Evolutionary conservation across 192 early-diverging fungal species (phyloP).

Genomic region (Linnemannia schmuckeri): DNA sequence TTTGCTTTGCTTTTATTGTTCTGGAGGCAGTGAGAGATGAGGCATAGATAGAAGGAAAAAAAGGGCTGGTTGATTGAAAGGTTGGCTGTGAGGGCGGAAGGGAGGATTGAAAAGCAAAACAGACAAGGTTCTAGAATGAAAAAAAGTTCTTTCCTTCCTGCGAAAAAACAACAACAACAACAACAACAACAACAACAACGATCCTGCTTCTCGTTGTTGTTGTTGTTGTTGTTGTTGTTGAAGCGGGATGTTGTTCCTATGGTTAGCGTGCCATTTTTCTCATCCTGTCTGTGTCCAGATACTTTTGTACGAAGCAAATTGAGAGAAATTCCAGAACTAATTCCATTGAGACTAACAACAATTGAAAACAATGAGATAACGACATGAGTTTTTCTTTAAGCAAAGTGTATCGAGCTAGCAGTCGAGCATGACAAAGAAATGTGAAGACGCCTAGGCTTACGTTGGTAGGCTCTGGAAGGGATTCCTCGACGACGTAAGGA

Average conservation of each 20-base stretch:
- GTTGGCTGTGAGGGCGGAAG: neutral
- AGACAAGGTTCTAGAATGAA: neutral
- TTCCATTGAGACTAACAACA: slow-evolving; percentile 4
- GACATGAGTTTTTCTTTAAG: no score
- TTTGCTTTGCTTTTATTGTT: neutral
- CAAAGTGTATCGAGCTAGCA: no score
- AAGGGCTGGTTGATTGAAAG: neutral
- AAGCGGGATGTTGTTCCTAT: neutral
- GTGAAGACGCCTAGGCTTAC: slow-evolving; percentile 9
- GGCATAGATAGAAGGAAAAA: neutral
- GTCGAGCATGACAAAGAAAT: no score
- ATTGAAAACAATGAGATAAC: neutral
- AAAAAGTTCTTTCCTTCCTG: neutral
- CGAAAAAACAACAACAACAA: neutral
- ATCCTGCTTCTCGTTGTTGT: neutral
- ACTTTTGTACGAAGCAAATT: neutral
- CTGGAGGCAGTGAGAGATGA: neutral
- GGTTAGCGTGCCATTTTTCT: neutral
- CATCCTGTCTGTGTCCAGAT: neutral
- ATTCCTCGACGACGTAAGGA: slow-evolving; percentile 35
- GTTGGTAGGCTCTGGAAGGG: slow-evolving; percentile 41
- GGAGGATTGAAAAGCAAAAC: neutral
- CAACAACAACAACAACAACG: neutral
- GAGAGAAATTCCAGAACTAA: neutral
- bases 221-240: neutral